Conservation (phyloP, 2,329 filamentous ascomycete species). For the Sporothrix pallida region DNA sequence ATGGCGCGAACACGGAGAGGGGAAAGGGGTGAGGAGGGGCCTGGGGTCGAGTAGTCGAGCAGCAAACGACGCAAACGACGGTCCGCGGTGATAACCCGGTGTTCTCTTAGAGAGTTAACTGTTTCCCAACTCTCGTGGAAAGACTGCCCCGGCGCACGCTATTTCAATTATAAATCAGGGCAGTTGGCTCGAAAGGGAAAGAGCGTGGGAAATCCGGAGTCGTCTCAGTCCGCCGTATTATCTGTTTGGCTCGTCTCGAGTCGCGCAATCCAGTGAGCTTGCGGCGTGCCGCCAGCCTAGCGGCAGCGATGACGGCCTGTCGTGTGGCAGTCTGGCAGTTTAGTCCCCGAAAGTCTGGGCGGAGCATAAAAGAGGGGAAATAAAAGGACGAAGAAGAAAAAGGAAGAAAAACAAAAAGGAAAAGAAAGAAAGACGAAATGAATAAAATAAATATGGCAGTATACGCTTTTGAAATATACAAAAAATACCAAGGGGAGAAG, state of each 20-base stretch:
- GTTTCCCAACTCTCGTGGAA: background rate
- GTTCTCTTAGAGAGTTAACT: background rate
- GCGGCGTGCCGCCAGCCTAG: conserved; percentile 20
- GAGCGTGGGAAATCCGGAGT: conserved; percentile 18
- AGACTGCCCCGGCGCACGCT: conserved; percentile 7
- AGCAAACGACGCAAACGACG: background rate
- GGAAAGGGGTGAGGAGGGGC: background rate
- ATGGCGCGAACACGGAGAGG: background rate
- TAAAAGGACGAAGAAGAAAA: background rate
- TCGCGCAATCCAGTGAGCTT: conserved; percentile 20
- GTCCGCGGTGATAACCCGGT: conserved; percentile 13
- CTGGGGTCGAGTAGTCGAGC: background rate
- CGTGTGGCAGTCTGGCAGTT: background rate
- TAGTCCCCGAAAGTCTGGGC: background rate
- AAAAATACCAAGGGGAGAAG: background rate
- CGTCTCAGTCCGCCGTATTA: background rate
- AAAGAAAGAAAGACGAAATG: background rate
- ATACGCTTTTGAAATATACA: background rate
- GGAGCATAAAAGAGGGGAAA: background rate
- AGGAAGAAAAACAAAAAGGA: background rate
- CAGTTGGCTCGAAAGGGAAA: background rate
- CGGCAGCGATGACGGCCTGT: conserved; percentile 22
- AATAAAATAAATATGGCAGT: background rate
- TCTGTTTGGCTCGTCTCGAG: background rate
- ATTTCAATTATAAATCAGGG: conserved; percentile 30